Percentiles rank a stretch among this genome's conserved stretches.
Evolutionary conservation across 176 grass and related monocot species (phyloP).

Genomic region (Oryza rufipogon): DNA sequence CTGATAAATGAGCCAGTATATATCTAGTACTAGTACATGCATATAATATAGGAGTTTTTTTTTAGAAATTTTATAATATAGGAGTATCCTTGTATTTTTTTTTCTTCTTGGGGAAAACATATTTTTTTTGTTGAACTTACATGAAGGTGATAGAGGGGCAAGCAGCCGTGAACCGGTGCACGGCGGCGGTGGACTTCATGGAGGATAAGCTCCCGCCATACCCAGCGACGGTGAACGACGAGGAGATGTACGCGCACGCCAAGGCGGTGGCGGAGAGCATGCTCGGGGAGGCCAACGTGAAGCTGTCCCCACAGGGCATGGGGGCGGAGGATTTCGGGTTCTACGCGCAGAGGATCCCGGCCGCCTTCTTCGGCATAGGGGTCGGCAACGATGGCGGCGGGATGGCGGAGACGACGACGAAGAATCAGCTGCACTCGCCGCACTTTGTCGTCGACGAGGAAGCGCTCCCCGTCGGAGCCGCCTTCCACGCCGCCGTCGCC

Average conservation of each 20-base stretch:
- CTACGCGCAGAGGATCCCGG: conserved; percentile 57
- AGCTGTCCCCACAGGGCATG: conserved; percentile 6
- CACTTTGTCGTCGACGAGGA: conserved; percentile 62
- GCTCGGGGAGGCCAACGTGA: conserved; percentile 58
- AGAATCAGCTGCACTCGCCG: conserved; percentile 52
- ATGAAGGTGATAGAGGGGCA: conserved; percentile 59
- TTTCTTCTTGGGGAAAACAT: too few relatives aligned
- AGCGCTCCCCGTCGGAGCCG: conserved; percentile 60
- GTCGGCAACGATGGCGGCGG: background rate
- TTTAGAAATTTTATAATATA: too few relatives aligned
- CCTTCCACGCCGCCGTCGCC: conserved; percentile 64
- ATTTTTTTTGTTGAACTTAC: too few relatives aligned
- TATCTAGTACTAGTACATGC: too few relatives aligned
- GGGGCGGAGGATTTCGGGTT: conserved; percentile 78
- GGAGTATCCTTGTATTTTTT: too few relatives aligned
- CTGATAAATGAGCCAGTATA: too few relatives aligned
- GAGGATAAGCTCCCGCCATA: conserved; percentile 58
- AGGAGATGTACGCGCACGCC: conserved; percentile 49
- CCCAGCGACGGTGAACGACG: conserved; percentile 63
- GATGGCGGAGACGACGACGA: background rate
- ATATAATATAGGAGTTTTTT: too few relatives aligned
- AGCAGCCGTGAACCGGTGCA: conserved; percentile 58
- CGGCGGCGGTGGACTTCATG: conserved; percentile 58
- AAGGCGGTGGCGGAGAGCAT: conserved; percentile 55
- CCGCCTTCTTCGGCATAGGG: conserved; percentile 57